Evolutionary conservation across 192 early-diverging fungal species (phyloP).

Genomic region (Rhizoclosmatium sp.): DNA sequence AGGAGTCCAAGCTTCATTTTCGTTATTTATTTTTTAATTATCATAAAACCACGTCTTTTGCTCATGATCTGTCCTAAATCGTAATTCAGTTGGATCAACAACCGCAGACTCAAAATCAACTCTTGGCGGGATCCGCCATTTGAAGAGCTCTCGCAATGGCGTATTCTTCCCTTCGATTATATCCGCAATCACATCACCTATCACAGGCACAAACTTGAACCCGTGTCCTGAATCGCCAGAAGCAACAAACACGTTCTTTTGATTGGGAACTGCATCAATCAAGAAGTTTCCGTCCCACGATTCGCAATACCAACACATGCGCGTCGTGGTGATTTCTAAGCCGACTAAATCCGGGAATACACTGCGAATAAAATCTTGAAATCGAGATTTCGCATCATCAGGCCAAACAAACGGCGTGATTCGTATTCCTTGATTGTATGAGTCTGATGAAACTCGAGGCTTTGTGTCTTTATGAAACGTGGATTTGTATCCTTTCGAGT

Average conservation of each 20-base stretch:
- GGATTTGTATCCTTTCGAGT: slow-evolving; percentile 56
- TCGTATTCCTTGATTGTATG: background rate
- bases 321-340: slow-evolving; percentile 44
- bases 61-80: too few species aligned
- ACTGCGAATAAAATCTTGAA: slow-evolving; percentile 47
- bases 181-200: slow-evolving; percentile 60
- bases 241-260: slow-evolving; percentile 54
- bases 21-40: slow-evolving; percentile 5
- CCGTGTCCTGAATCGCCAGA: slow-evolving; percentile 67
- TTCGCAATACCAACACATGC: slow-evolving; percentile 67
- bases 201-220: slow-evolving; percentile 64
- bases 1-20: slow-evolving; percentile 38
- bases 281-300: slow-evolving; percentile 63
- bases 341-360: slow-evolving; percentile 50
- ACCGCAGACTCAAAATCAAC: too few species aligned
- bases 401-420: slow-evolving; percentile 45
- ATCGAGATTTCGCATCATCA: slow-evolving; percentile 39
- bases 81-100: too few species aligned
- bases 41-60: background rate
- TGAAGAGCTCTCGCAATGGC: slow-evolving; percentile 11
- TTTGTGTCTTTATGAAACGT: slow-evolving; percentile 28
- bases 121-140: slow-evolving; percentile 6
- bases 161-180: slow-evolving; percentile 46
- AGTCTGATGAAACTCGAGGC: background rate
- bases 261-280: slow-evolving; percentile 51